Percentiles rank a stretch among this genome's conserved stretches.
These are phyloP conservation scores for Pseudogymnoascus destructans DNA, from an alignment of 2,329 filamentous ascomycete species.

Conservation along the genomic window DNA sequence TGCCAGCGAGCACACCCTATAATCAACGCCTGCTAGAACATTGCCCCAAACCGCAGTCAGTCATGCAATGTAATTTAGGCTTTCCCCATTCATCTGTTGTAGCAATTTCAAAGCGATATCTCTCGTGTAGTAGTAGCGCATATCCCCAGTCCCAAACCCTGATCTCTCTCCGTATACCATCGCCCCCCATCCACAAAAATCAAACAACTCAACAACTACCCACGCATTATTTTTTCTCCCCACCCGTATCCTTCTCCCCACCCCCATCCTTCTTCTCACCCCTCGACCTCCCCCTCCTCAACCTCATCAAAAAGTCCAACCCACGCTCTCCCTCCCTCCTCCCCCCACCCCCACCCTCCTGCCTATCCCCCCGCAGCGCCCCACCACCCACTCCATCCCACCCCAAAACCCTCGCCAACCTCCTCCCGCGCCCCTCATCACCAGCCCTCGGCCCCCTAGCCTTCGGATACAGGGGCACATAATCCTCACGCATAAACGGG, in stretches of 20 bases:
- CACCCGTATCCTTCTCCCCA: neutral
- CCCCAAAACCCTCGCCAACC: neutral
- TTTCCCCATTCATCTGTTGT: neutral
- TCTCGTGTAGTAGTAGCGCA: neutral
- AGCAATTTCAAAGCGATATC: neutral
- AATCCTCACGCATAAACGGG: neutral
- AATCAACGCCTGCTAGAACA: neutral
- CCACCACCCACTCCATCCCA: neutral
- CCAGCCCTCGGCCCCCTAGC: neutral
- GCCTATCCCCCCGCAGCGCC: neutral
- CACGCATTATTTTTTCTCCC: neutral
- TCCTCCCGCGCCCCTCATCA: neutral
- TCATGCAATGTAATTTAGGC: neutral
- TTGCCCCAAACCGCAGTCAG: neutral
- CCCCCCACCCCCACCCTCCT: neutral
- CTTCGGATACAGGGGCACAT: no score
- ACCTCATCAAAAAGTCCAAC: neutral
- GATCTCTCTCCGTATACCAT: neutral
- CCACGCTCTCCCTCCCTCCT: neutral
- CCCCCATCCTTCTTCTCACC: neutral
- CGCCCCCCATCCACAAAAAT: neutral
- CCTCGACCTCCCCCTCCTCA: neutral
- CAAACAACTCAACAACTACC: neutral
- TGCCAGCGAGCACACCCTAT: neutral
- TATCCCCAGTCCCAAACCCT: neutral